phyloP scores from a whole-genome alignment of 2,329 filamentous ascomycete genomes.

The Sporothrix mexicana region DNA sequence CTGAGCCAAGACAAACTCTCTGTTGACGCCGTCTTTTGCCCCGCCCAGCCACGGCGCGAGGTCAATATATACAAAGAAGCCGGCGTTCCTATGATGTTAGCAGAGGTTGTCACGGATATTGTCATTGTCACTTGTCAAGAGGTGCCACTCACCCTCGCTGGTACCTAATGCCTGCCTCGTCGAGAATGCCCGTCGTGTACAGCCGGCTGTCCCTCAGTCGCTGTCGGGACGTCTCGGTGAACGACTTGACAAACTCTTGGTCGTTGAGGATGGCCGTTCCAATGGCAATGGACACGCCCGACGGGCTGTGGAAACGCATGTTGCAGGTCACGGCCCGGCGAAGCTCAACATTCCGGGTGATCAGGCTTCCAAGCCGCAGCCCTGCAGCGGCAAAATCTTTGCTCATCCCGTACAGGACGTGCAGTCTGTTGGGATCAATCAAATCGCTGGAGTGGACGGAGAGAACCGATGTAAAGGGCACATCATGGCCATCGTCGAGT shows the following conservation, averaged over 20 bases:
- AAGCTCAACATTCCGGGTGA: neutral
- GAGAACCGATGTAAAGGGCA: neutral
- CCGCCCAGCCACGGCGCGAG: neutral
- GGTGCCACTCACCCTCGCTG: neutral
- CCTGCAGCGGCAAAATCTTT: slow-evolving; percentile 1
- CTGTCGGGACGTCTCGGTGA: neutral
- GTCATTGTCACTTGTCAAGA: too few species aligned
- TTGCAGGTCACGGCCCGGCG: neutral
- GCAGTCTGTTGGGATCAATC: neutral
- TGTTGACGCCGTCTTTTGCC: neutral
- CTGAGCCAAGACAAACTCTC: neutral
- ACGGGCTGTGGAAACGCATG: slow-evolving; percentile 15
- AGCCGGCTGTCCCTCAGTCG: neutral
- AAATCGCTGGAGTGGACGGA: neutral
- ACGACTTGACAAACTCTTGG: neutral
- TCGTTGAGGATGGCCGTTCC: neutral
- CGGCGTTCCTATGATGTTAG: neutral
- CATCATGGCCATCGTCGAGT: neutral
- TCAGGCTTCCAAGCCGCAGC: neutral
- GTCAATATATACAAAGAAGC: slow-evolving; percentile 3
- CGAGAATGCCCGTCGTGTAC: neutral
- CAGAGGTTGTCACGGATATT: neutral
- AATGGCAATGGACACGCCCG: neutral
- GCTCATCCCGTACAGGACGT: slow-evolving; percentile 9
- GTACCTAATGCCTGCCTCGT: slow-evolving; percentile 1